Base-by-base conservation (phyloP, 1,284 basidiomycete genomes). In the Termitomyces sp. region DNA sequence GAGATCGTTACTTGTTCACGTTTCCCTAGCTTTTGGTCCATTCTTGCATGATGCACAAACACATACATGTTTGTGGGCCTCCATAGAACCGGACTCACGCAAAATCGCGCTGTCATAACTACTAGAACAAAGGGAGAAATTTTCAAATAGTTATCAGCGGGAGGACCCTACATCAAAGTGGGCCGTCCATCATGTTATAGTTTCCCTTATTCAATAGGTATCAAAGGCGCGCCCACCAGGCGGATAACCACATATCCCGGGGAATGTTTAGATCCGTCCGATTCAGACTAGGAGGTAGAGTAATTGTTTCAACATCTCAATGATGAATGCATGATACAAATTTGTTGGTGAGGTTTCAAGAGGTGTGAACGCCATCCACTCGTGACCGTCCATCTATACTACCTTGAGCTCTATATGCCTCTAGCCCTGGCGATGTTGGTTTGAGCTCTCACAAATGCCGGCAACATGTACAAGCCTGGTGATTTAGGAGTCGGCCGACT, bases 221-320 rank as follows among this genome's bases (percentile, higher is more conserved):
- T 52, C 40, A 19, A 51, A 31, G 13, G 10, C 19, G 19, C 31
- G 7, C 33, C 17, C 33, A 38, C 24, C 43, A 21, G 39, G 12
- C n/a, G 12, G 24, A 38, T 34, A 36, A 17, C 26, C 15, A 5
- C 15, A 24, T 30, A 13, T 13, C 36, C 41, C 31, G 24, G 19
- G 38, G 43, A 26, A 47, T 30, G 24, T 41, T 38, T 49, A 54
- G 57, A 57, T 59, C 53, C 58, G 58, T 46, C 58, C 57, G 54
- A 44, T 38, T 9, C 33, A 10, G 34, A 17, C 9, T 28, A 13
- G n/a, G n/a, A n/a, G n/a, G n/a, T 44, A 13, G 24, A 6, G 33
- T 34, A 36, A 6, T 13, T 5, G 38, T 41, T 24, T 39, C 57
- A 58, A 12, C 51, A 55, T 53, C 52, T 52, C 7, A 21, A 13